Conservation (phyloP, 2,329 filamentous ascomycete genomes). For the Pseudogymnoascus sp. region DNA sequence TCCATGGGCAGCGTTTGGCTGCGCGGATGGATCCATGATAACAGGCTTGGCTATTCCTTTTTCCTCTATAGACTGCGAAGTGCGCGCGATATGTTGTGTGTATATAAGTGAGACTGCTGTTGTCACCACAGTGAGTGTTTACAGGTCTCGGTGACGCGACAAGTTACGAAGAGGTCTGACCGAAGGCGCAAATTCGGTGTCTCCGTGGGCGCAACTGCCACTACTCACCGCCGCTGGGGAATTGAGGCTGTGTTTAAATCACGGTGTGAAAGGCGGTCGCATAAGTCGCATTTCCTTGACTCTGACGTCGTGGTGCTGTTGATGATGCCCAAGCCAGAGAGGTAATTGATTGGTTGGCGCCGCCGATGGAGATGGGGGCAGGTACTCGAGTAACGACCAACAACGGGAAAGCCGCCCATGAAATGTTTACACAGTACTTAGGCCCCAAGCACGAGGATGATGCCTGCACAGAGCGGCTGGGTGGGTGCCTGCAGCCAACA, state of each 20-base stretch:
- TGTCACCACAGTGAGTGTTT: slow-evolving; percentile 2
- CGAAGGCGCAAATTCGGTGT: slow-evolving; percentile 2
- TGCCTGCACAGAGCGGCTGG: not conserved
- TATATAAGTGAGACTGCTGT: not conserved
- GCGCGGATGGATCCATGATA: slow-evolving; percentile 48
- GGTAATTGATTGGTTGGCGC: slow-evolving; percentile 4
- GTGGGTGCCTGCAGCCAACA: slow-evolving; percentile 1
- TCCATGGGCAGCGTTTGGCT: slow-evolving; percentile 43
- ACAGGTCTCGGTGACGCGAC: slow-evolving; percentile 3
- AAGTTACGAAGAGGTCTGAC: not conserved
- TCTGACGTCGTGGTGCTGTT: slow-evolving; percentile 8
- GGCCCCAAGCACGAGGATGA: not conserved
- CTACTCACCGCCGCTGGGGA: slow-evolving; percentile 2
- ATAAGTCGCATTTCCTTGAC: slow-evolving; percentile 7
- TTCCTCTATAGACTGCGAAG: not conserved
- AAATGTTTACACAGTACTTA: slow-evolving; percentile 6
- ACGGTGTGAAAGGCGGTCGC: slow-evolving; percentile 6
- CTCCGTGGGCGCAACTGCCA: slow-evolving; percentile 4
- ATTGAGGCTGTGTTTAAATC: slow-evolving; percentile 6
- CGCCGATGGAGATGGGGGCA: not conserved
- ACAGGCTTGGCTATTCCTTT: not conserved
- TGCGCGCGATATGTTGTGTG: not conserved
- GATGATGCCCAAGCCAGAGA: slow-evolving; percentile 7
- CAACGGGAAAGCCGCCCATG: slow-evolving; percentile 2
- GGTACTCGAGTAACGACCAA: not conserved